phyloP scores from a whole-genome alignment of 345 rosid genomes.

The Gynandropsis gynandra region DNA sequence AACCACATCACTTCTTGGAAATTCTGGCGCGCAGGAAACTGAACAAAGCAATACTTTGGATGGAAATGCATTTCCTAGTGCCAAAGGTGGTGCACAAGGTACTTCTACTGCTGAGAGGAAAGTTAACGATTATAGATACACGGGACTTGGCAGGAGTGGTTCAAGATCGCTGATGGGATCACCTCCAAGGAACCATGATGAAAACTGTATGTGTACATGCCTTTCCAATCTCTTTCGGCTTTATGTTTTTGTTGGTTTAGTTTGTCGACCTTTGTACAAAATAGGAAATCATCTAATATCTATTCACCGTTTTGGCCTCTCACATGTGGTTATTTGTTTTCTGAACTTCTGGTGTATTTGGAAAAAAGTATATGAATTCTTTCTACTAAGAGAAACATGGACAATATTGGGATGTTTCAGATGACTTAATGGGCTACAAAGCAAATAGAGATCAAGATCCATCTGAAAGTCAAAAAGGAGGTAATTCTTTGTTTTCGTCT shows the following conservation, averaged over 20 bases:
- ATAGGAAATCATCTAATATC: constrained; percentile 9
- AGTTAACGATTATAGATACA: constrained; percentile 43
- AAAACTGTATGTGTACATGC: constrained; percentile 46
- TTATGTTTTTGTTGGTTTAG: not conserved
- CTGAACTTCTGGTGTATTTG: constrained; percentile 5
- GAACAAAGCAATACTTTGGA: constrained; percentile 36
- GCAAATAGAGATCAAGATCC: constrained; percentile 42
- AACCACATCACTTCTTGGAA: constrained; percentile 37
- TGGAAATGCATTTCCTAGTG: constrained; percentile 35
- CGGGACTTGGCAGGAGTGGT: constrained; percentile 37
- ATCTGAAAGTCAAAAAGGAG: constrained; percentile 56
- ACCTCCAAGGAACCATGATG: constrained; percentile 43
- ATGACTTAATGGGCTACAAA: constrained; percentile 44
- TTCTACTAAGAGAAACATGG: too few relatives aligned
- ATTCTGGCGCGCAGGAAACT: constrained; percentile 33
- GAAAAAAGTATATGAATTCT: constrained; percentile 6
- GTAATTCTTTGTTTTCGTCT: constrained; percentile 32
- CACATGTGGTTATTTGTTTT: constrained; percentile 3
- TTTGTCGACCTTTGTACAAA: not conserved
- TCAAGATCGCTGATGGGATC: constrained; percentile 41
- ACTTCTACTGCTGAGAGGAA: constrained; percentile 44
- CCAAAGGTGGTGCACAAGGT: constrained; percentile 40
- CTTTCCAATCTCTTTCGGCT: constrained; percentile 8
- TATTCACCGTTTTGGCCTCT: constrained; percentile 1
- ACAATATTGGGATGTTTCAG: constrained; percentile 32